Evolutionary conservation across 257 asterid species (phyloP).

Genomic region (Cynanchum wilfordii): DNA sequence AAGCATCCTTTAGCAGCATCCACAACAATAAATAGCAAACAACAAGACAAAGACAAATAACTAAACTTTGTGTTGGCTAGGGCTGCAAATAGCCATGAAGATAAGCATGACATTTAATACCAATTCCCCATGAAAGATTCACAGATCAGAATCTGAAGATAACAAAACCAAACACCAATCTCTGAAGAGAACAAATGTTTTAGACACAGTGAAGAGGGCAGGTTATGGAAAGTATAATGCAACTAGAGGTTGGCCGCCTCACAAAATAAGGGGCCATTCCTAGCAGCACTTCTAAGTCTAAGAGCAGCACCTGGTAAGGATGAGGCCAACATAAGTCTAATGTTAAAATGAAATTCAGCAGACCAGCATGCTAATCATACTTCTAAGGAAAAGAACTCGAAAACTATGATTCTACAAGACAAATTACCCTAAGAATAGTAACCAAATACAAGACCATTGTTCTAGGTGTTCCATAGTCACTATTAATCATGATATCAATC

Average conservation of each 20-base stretch:
- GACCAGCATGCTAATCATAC: background rate
- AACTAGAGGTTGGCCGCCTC: background rate
- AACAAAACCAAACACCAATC: background rate
- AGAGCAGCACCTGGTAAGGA: background rate
- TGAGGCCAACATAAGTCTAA: background rate
- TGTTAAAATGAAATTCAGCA: background rate
- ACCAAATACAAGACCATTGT: background rate
- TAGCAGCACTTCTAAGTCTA: background rate
- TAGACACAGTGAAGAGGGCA: background rate
- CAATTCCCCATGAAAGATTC: background rate
- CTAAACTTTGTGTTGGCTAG: background rate
- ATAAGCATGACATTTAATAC: background rate
- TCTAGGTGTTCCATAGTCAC: background rate
- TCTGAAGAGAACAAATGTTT: background rate
- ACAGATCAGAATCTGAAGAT: background rate
- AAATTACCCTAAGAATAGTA: background rate
- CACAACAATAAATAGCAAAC: constrained; percentile 3
- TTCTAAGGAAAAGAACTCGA: background rate
- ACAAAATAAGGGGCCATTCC: background rate
- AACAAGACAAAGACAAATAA: background rate
- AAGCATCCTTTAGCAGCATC: background rate
- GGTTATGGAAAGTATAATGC: background rate
- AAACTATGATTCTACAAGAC: background rate
- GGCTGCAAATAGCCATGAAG: background rate
- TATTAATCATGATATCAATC: background rate